Percentiles rank a stretch among this genome's conserved stretches.
These are phyloP conservation scores for Hypoxylon sp. DNA, from an alignment of 2,329 filamentous ascomycete species.

Conservation along the genomic window DNA sequence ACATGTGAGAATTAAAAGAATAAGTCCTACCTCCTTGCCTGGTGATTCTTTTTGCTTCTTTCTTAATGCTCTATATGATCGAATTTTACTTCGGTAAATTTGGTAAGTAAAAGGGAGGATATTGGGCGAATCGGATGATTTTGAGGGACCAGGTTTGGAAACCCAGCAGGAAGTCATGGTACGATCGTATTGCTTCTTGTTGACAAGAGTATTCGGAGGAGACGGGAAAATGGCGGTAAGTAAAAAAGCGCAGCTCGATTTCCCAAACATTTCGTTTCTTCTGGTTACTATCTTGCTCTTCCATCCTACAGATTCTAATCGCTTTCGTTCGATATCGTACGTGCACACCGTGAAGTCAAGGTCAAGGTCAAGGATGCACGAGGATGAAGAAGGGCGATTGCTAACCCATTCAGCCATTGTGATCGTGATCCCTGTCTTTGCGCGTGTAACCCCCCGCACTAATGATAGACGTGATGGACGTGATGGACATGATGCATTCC, in stretches of 20 bases:
- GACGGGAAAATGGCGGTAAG: conserved; percentile 32
- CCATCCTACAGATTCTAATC: not conserved
- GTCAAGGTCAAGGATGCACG: conserved; percentile 3
- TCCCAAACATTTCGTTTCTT: conserved; percentile 1
- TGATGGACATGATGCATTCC: conserved; percentile 36
- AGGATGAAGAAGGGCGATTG: conserved; percentile 4
- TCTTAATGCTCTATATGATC: not conserved
- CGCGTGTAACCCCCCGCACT: conserved; percentile 39
- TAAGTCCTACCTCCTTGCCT: not conserved
- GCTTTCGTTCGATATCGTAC: conserved; percentile 44
- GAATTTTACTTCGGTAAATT: too few relatives aligned
- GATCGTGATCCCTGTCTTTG: conserved; percentile 23
- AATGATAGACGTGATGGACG: conserved; percentile 24
- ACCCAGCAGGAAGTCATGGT: conserved; percentile 22
- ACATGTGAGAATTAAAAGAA: conserved; percentile 6
- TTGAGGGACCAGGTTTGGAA: too few relatives aligned
- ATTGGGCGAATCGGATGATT: not conserved
- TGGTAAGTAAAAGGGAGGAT: not conserved
- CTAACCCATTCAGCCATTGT: conserved; percentile 16
- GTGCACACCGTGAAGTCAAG: conserved; percentile 22
- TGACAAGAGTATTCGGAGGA: conserved; percentile 26
- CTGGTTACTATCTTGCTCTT: not conserved
- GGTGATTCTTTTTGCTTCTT: not conserved
- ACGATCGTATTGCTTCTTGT: conserved; percentile 15
- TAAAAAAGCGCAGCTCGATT: not conserved